Evolutionary conservation across 2,329 filamentous ascomycete species (phyloP), one percentile per base, ranked within the genome.

Genomic region (Verticillium zaregamsianum): DNA sequence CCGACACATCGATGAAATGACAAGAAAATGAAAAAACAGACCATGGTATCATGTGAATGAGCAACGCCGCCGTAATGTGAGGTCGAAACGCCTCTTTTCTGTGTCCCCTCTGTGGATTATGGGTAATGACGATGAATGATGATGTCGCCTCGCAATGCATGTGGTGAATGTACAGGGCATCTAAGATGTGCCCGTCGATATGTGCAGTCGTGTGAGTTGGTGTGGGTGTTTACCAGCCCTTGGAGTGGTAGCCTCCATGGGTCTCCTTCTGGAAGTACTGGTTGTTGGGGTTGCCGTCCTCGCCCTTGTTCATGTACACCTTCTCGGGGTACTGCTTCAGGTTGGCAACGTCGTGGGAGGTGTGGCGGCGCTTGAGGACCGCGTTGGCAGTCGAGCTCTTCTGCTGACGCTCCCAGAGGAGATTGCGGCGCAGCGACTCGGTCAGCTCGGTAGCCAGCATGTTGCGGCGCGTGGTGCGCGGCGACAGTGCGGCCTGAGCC

Each of bases 391-490:
- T 94, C 37, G 91, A 90, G 63, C 92, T 92, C 83, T 95, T 96
- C 72, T 98, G 94, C 72, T 96, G 92, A 59, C 95, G 90, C 75
- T 99, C 95, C 91, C 92, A 96, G 17, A 98, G 85, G 17, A 99
- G 87, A 69, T 97, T 91, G 68, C 93, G 91, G 25, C 95, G 88
- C 3, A 99, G 87, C 25, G 92, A 96, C 73, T 97, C 93, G 2
- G 94, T 97, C 60, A 99, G 81, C 78, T 99, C 95, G 0, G 92
- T 96, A 9, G 92, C 90, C 61, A 99, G 84, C 95, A 99, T 99
- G 76, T 97, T 96, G 64, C 93, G 87, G 59, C 95, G 87, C 0
- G 93, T 97, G 0, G 94, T 97, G 62, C 93, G 87, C 4, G 95
- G 95, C 5, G 95, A 98, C 66, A 97, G 84, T 2, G 92, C 91